Evolutionary conservation across 148 eudicot genomes (phyloP).

Genomic region (Cornus florida): DNA sequence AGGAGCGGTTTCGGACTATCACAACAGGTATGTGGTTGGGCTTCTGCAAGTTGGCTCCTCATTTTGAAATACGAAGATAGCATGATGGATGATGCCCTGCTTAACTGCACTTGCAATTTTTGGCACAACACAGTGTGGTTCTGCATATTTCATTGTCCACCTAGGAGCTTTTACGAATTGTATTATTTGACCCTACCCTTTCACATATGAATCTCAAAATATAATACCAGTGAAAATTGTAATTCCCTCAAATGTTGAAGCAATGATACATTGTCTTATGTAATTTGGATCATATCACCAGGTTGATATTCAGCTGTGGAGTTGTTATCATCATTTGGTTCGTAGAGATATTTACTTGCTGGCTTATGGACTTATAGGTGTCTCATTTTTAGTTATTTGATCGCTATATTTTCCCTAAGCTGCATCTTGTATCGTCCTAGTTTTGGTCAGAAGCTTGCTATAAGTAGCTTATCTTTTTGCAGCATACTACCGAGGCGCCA

Average conservation of each 20-base stretch:
- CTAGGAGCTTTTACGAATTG: neutral
- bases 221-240: neutral
- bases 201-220: neutral
- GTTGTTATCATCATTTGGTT: neutral
- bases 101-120: neutral
- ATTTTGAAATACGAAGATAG: neutral
- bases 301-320: neutral
- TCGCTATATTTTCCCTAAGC: neutral
- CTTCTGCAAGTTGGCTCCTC: neutral
- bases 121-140: neutral
- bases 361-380: too few relatives aligned
- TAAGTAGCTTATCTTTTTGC: slow-evolving; percentile 9
- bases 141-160: neutral
- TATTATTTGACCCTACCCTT: neutral
- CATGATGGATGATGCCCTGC: neutral
- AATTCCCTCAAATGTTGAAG: too few relatives aligned
- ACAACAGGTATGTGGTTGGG: slow-evolving; percentile 31
- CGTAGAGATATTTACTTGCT: too few relatives aligned
- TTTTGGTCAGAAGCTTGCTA: neutral
- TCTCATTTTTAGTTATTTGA: neutral
- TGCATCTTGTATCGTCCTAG: neutral
- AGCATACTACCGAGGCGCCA: slow-evolving; percentile 51
- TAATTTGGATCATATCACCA: neutral
- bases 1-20: slow-evolving; percentile 42
- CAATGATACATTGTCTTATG: too few relatives aligned